Base-by-base conservation (phyloP, 495 filamentous ascomycete genomes). In the Talaromyces stipitatus region DNA sequence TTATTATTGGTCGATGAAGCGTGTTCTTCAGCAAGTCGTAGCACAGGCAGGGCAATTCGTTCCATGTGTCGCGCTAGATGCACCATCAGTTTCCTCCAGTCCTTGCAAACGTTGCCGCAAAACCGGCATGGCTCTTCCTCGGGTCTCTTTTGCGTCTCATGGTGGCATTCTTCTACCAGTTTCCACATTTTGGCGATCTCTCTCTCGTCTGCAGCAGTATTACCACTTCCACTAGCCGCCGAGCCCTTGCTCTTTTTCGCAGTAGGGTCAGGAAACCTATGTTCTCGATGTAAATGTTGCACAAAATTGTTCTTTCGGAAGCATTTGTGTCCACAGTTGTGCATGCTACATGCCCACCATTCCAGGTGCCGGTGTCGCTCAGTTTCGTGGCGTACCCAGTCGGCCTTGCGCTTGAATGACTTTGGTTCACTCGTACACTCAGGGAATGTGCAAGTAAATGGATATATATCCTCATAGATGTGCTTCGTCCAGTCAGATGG, bases 401-500 rank as follows among this genome's bases (percentile, higher is more conserved):
- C 92, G 16, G 92, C 92, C 71, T 97, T 97, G 38, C 92, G 82
- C 71, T 97, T 97, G 77, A 97, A 97, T 22, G 90, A 92, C 69
- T 95, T 96, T 23, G 91, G 87, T 53, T 96, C 91, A 22, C 36
- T 18, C 27, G 76, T 81, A 70, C 92, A 97, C 24, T 84, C 74
- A 11, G 85, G 81, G 70, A 94, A 96, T 0, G 91, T 97, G 71
- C 92, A 97, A 8, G 91, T 96, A 63, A 96, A 97, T 4, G 92
- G 92, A 65, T 95, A 89, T 10, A 97, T 83, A 66, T 97, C 92
- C 68, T 97, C 92, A 64, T 95, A 90, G 5, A 97, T 89, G 64
- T 97, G 92, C 67, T 97, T 97, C 12, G 92, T 95, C 92, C 92
- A 97, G 71, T 97, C 92, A 0, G 92, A 96, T 28, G 92, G 92